Base-by-base conservation (phyloP, 179 eudicot species). In the Gypsophila paniculata region DNA sequence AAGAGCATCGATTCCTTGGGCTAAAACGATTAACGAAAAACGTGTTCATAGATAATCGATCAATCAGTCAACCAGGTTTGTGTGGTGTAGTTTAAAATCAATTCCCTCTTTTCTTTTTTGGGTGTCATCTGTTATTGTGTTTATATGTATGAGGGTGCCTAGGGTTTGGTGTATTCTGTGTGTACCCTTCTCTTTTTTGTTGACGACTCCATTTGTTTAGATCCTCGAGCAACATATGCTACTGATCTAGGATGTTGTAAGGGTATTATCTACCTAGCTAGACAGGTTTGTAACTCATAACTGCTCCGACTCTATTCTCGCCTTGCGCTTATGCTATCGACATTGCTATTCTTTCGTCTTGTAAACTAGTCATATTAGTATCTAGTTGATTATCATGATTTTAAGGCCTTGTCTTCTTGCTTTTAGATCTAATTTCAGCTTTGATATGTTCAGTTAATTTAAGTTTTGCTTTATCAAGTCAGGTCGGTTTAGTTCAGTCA, bases 1-100 rank as follows among this genome's bases (percentile, higher is more conserved):
- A 88, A 90, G 93, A 91, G 90, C 86, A 78, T 91, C 55, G 97
- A 91, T 73, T 79, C 83, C 19, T 69, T 79, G 66, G 23, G 14
- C 70, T 86, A 54, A 80, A 75, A 39, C 64, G 70, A 77, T 69
- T 65, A 55, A 11, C 11, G 55, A 39, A 64, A 53, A 46, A 51
- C 72, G 63, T 74, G 78, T 75, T 61, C 81, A 75, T 81, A 64
- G 76, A 76, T 77, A 75, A 72, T 9, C 10, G 6, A 42, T 42
- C 46, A 42, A 6, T 42, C 46, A 78, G 86, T 29, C 34, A 29
- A 29, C 66, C 76, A 78, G 86, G 85, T 69, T 73, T 61, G 90
- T 80, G 87, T 88, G 93, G 67, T 82, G 86, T 82, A 82, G 81
- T 79, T 83, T 81, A 77, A 73, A 44, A 60, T 62, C 69, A 34